Evolutionary conservation across 768 basidiomycete species (phyloP).

Genomic region (Tephrocybe sp.): DNA sequence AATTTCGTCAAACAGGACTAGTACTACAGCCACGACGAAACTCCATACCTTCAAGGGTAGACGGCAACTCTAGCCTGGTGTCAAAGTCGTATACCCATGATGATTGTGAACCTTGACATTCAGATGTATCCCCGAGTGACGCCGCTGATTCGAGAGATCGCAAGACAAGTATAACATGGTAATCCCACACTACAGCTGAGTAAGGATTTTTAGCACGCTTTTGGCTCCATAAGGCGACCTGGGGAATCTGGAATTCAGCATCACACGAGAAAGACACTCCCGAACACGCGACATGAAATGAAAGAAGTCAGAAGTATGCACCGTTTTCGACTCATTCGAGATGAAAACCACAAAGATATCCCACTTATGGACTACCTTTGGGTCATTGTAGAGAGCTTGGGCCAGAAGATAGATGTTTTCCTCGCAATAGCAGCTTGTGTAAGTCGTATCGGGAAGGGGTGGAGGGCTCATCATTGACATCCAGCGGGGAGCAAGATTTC

Average conservation of each 20-base stretch:
- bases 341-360: constrained; percentile 60
- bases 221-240: constrained; percentile 72
- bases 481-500: too few relatives aligned
- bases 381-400: constrained; percentile 35
- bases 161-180: constrained; percentile 66
- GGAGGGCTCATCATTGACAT: constrained; percentile 31
- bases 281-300: background rate
- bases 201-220: constrained; percentile 35
- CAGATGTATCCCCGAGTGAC: background rate
- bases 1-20: background rate
- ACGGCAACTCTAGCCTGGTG: constrained; percentile 51
- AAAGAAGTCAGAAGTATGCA: constrained; percentile 19
- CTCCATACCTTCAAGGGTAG: constrained; percentile 45
- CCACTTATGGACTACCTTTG: constrained; percentile 37
- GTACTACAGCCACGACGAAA: background rate
- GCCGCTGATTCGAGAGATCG: constrained; percentile 25
- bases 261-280: background rate
- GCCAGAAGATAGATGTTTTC: constrained; percentile 70
- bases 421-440: constrained; percentile 70
- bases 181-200: constrained; percentile 66
- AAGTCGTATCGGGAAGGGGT: constrained; percentile 39
- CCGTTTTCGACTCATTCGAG: constrained; percentile 61
- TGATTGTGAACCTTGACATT: background rate
- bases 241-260: constrained; percentile 1
- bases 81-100: constrained; percentile 75